Conservation (phyloP, 2,329 filamentous ascomycete genomes). For the Fusarium gaditjirri region DNA sequence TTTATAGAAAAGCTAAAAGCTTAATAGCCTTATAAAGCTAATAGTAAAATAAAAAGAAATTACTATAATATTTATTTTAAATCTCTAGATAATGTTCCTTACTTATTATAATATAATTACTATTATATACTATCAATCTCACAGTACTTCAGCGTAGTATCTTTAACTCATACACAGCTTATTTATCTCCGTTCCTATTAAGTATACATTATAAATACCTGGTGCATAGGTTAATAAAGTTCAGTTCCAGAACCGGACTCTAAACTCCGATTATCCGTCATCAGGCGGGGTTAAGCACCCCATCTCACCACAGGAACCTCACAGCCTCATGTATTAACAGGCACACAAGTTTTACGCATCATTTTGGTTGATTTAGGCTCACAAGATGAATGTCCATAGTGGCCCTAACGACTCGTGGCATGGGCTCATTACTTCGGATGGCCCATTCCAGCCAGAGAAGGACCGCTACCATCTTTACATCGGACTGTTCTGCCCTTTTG, state of each 20-base stretch:
- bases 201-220: not conserved
- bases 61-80: too few relatives aligned
- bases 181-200: too few relatives aligned
- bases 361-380: rapidly evolving
- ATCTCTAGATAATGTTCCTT: rapidly evolving
- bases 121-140: not conserved
- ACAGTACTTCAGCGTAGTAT: not conserved
- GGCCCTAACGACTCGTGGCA: constrained; percentile 43
- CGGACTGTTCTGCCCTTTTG: constrained; percentile 71
- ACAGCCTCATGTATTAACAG: not conserved
- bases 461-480: constrained; percentile 71
- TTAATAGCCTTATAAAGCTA: too few relatives aligned
- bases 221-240: not conserved
- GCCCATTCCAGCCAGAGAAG: constrained; percentile 64
- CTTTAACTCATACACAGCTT: too few relatives aligned
- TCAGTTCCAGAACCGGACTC: not conserved
- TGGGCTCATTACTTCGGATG: constrained; percentile 22
- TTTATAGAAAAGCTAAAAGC: too few relatives aligned
- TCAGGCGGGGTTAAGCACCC: not conserved
- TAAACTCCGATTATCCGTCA: not conserved
- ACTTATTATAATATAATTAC: not conserved
- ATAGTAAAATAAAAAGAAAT: too few relatives aligned
- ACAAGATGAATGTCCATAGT: constrained; percentile 30
- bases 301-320: not conserved
- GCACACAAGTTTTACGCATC: too few relatives aligned